Percentiles rank a stretch among this genome's conserved stretches.
Conservation (phyloP, 768 basidiomycete species). For the Mycena indigotica region DNA sequence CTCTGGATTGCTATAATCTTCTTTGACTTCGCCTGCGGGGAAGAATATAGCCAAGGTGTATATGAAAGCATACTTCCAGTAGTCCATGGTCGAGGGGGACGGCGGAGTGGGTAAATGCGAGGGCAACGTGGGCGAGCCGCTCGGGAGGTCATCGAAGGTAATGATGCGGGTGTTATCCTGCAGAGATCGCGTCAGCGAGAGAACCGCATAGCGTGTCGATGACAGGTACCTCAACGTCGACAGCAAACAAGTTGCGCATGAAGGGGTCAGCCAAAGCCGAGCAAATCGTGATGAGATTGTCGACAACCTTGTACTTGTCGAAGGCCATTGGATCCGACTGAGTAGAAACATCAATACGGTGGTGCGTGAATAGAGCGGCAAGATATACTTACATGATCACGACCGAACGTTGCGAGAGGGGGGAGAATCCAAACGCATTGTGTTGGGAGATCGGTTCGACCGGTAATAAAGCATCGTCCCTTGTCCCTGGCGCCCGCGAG, state of each 20-base stretch:
- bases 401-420: background rate
- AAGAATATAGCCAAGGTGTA: background rate
- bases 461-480: background rate
- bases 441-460: background rate
- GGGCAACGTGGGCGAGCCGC: background rate
- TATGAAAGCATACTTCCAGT: background rate
- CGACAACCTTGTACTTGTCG: background rate
- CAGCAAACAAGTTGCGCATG: background rate
- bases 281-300: background rate
- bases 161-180: background rate
- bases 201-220: background rate
- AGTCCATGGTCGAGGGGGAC: background rate
- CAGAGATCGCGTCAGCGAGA: background rate
- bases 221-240: background rate
- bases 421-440: background rate
- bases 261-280: background rate
- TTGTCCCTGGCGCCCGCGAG: background rate
- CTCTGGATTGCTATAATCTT: no score
- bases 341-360: background rate
- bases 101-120: background rate
- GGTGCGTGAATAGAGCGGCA: background rate
- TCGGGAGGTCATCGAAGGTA: background rate
- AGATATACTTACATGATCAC: background rate
- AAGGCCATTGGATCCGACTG: background rate
- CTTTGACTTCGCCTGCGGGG: constrained; percentile 1